phyloP scores from a whole-genome alignment of 1,139 yeast species.

The Nakaseomyces nivariensis region DNA sequence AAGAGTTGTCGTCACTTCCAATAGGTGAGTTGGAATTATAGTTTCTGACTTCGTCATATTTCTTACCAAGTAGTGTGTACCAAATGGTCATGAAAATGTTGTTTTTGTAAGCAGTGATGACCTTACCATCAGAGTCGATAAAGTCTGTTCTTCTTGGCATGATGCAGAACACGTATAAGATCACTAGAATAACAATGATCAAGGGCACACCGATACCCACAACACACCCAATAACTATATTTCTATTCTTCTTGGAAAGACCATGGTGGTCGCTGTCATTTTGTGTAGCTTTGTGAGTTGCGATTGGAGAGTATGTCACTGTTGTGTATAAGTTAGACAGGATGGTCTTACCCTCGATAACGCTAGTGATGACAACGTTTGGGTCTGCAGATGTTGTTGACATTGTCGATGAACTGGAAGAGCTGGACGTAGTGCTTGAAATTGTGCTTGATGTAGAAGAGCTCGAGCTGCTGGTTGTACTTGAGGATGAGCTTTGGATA shows the following conservation, averaged over 20 bases:
- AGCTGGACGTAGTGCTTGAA: slow-evolving; percentile 9
- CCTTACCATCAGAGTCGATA: slow-evolving; percentile 34
- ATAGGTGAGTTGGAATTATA: slow-evolving; percentile 4
- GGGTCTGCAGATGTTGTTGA: slow-evolving; percentile 1
- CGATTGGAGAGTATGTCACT: slow-evolving; percentile 16
- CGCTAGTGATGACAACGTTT: slow-evolving; percentile 20
- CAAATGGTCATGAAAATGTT: slow-evolving; percentile 3
- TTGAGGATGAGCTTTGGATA: slow-evolving; percentile 3
- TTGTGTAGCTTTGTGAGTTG: slow-evolving; percentile 8
- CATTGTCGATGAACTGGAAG: slow-evolving; percentile 3
- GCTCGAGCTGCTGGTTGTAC: slow-evolving; percentile 6
- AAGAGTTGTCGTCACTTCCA: slow-evolving; percentile 1
- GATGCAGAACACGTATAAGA: slow-evolving; percentile 25
- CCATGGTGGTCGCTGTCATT: slow-evolving; percentile 21
- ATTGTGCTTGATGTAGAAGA: background rate
- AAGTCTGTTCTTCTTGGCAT: slow-evolving; percentile 28
- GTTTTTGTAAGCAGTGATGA: slow-evolving; percentile 26
- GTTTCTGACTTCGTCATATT: background rate
- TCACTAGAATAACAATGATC: slow-evolving; percentile 12
- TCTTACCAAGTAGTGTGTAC: slow-evolving; percentile 3
- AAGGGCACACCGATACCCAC: slow-evolving; percentile 35
- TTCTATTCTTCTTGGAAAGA: slow-evolving; percentile 33
- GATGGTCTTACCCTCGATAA: slow-evolving; percentile 27
- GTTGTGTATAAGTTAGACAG: slow-evolving; percentile 29
- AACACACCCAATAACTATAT: slow-evolving; percentile 40